phyloP scores from a whole-genome alignment of 192 early-diverging fungal species.

The Coemansia sp. region DNA sequence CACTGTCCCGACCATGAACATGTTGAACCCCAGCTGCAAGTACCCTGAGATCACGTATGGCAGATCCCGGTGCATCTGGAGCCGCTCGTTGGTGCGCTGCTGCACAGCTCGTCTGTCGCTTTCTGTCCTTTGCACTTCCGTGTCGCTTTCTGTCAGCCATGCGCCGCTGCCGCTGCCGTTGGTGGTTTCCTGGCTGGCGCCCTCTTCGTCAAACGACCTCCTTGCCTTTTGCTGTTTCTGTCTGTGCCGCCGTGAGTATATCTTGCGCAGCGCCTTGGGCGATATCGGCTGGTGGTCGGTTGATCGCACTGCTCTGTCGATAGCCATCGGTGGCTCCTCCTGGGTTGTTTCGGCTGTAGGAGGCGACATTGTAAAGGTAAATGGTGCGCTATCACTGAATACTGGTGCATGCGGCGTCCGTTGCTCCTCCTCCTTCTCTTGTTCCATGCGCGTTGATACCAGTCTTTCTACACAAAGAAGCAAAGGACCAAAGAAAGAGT shows the following conservation, averaged over 20 bases:
- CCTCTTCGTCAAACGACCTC: not conserved
- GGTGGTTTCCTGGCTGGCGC: slow-evolving; percentile 13
- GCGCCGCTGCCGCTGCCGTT: not conserved
- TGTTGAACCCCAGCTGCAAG: slow-evolving; percentile 72
- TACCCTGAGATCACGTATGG: slow-evolving; percentile 61
- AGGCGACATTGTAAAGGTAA: slow-evolving; percentile 38
- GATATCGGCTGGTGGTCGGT: slow-evolving; percentile 32
- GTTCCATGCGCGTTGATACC: slow-evolving; percentile 3
- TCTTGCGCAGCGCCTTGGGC: slow-evolving; percentile 33
- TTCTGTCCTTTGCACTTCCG: not conserved
- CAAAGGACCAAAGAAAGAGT: not conserved
- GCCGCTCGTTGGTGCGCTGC: slow-evolving; percentile 18
- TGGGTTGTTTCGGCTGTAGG: not conserved
- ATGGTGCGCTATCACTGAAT: slow-evolving; percentile 31
- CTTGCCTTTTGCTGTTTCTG: slow-evolving; percentile 4
- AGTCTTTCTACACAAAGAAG: slow-evolving; percentile 20
- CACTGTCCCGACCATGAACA: slow-evolving; percentile 61
- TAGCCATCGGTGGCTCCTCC: slow-evolving; percentile 10
- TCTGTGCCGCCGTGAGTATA: slow-evolving; percentile 15
- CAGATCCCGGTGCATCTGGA: slow-evolving; percentile 55
- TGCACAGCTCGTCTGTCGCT: slow-evolving; percentile 9
- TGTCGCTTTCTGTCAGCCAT: slow-evolving; percentile 30
- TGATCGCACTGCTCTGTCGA: slow-evolving; percentile 20
- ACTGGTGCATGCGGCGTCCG: not conserved
- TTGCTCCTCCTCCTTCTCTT: not conserved